Evolutionary conservation across 306 rosid genomes (phyloP).

Genomic region (Ochetophila trinervis): DNA sequence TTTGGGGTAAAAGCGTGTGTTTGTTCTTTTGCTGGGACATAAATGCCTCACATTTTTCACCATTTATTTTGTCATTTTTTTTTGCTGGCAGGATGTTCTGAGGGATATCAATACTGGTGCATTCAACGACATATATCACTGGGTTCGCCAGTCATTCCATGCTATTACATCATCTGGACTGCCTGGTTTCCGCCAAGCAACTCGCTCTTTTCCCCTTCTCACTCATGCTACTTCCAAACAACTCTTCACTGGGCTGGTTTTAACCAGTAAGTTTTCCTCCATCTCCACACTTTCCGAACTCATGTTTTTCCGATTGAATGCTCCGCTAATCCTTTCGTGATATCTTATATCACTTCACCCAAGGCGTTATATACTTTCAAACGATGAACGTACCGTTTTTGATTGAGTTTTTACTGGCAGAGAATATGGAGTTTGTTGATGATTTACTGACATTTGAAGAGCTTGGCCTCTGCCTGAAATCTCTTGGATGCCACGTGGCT

Average conservation of each 20-base stretch:
- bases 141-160: constrained; percentile 63
- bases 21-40: no score
- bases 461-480: constrained; percentile 68
- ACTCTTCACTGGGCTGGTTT: constrained; percentile 67
- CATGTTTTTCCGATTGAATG: background rate
- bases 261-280: constrained; percentile 52
- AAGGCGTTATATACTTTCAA: background rate
- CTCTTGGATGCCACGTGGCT: constrained; percentile 82
- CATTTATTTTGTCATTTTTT: background rate
- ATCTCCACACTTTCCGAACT: background rate
- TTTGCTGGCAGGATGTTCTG: constrained; percentile 47
- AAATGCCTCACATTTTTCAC: background rate
- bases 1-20: no score
- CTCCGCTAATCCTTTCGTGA: background rate
- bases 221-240: constrained; percentile 36
- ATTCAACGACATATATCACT: constrained; percentile 53
- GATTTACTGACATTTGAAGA: constrained; percentile 77
- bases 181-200: constrained; percentile 48
- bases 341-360: background rate
- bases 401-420: constrained; percentile 46
- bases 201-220: constrained; percentile 56
- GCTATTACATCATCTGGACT: constrained; percentile 42
- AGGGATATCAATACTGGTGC: constrained; percentile 54
- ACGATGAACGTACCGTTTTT: background rate
- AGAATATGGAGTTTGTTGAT: constrained; percentile 88